A percentile compares a stretch with the other conserved stretches of the same genome.
Conservation (phyloP, 345 rosid genomes). For the Lepidium africanum region DNA sequence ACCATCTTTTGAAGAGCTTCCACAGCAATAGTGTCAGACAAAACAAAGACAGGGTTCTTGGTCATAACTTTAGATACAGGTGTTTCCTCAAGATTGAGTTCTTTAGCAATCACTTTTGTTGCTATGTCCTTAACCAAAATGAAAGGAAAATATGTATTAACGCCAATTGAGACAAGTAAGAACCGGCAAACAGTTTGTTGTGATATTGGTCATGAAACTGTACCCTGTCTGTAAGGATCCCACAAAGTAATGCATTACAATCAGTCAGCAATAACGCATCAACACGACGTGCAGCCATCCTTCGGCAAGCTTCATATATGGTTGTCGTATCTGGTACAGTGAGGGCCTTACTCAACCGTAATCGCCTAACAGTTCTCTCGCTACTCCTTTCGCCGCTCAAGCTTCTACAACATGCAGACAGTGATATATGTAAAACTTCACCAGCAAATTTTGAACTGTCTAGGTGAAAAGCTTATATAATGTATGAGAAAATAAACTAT, state of each 20-base stretch:
- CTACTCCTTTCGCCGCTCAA: slow-evolving; percentile 43
- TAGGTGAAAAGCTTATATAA: too few species aligned
- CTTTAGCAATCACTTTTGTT: slow-evolving; percentile 73
- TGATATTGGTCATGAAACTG: not conserved
- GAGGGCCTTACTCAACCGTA: slow-evolving; percentile 77
- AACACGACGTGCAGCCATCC: slow-evolving; percentile 91
- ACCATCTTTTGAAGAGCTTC: slow-evolving; percentile 99
- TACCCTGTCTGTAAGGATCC: slow-evolving; percentile 97
- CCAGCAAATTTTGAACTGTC: not conserved
- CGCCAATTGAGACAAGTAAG: not conserved
- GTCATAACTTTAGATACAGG: slow-evolving; percentile 94
- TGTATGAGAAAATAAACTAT: too few species aligned
- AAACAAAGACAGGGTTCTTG: slow-evolving; percentile 87
- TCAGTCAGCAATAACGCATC: slow-evolving; percentile 92
- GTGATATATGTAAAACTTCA: not conserved
- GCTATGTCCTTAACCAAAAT: slow-evolving; percentile 57
- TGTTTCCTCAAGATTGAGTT: slow-evolving; percentile 69
- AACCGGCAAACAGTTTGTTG: not conserved
- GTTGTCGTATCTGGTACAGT: slow-evolving; percentile 82
- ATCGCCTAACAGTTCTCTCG: slow-evolving; percentile 79
- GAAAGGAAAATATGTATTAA: not conserved
- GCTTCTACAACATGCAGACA: slow-evolving; percentile 38
- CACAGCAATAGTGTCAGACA: slow-evolving; percentile 87
- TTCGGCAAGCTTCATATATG: slow-evolving; percentile 73
- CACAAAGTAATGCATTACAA: slow-evolving; percentile 88